These are phyloP conservation scores for Raddia guianensis DNA, from an alignment of 176 grass and related monocot genomes.

Conservation along the genomic window DNA sequence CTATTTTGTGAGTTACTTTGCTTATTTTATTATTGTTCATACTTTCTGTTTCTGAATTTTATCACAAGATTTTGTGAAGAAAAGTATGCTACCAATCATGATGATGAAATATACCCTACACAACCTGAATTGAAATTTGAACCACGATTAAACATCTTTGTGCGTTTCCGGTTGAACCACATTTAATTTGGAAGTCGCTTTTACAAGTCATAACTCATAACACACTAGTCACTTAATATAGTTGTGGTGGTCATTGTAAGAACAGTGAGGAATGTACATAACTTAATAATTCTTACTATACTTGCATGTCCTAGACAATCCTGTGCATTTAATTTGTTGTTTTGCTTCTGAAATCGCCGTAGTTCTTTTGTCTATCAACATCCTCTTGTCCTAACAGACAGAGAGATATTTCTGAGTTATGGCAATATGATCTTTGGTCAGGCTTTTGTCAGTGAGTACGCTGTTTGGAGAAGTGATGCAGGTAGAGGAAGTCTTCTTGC, in stretches of 20 bases:
- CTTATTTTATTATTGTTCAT: background rate
- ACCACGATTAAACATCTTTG: background rate
- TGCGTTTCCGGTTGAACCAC: background rate
- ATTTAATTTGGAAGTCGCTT: background rate
- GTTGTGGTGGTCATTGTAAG: background rate
- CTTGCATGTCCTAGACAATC: conserved; percentile 6
- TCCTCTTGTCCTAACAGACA: background rate
- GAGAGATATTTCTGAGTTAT: conserved; percentile 3
- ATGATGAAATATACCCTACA: background rate
- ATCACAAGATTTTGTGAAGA: background rate
- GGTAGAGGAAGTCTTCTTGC: conserved; percentile 87
- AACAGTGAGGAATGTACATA: background rate
- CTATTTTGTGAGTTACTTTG: background rate
- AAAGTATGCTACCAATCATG: background rate
- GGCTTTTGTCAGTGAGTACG: conserved; percentile 97
- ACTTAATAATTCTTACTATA: background rate
- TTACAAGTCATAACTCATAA: background rate
- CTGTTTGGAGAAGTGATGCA: conserved; percentile 74
- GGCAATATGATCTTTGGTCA: conserved; percentile 35
- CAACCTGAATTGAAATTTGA: background rate
- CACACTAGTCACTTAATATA: background rate
- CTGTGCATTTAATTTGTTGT: background rate
- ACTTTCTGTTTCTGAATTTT: conserved; percentile 11
- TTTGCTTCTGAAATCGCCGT: background rate
- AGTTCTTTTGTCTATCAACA: background rate